Conservation (phyloP, 148 eudicot genomes). For the Rhododendron molle region DNA sequence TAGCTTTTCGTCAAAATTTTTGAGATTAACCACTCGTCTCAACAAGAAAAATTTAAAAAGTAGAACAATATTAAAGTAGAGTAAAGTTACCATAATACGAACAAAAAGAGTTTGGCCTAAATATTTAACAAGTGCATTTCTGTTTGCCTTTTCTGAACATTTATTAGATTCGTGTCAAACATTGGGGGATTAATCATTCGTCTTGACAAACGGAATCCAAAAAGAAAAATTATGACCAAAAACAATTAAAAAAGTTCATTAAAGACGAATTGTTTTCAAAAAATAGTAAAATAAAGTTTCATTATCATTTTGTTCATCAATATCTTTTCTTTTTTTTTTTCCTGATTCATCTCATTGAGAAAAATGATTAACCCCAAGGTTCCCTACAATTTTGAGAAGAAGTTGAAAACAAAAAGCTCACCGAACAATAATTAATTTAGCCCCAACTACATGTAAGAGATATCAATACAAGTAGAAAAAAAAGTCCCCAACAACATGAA, state of each 20-base stretch:
- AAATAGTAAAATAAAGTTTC: too few species aligned
- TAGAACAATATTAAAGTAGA: neutral
- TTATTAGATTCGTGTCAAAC: neutral
- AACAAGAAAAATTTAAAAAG: neutral
- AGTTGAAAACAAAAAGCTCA: too few species aligned
- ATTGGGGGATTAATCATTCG: neutral
- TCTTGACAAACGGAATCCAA: too few species aligned
- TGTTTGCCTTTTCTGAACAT: neutral
- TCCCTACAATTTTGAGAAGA: neutral
- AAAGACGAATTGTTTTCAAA: too few species aligned
- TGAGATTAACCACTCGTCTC: neutral
- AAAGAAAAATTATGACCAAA: neutral
- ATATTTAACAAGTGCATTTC: too few species aligned
- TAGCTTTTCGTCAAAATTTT: neutral
- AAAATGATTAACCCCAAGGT: neutral
- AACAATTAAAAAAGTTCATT: neutral
- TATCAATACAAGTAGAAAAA: too few species aligned
- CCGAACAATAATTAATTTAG: too few species aligned
- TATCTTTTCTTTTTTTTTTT: too few species aligned
- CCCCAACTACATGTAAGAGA: too few species aligned
- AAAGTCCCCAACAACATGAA: too few species aligned
- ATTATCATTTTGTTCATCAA: neutral
- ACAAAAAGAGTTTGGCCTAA: neutral
- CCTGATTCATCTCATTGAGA: neutral
- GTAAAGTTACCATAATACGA: neutral